Conservation (phyloP, 768 basidiomycete species). For the Boletus subparvulus region DNA sequence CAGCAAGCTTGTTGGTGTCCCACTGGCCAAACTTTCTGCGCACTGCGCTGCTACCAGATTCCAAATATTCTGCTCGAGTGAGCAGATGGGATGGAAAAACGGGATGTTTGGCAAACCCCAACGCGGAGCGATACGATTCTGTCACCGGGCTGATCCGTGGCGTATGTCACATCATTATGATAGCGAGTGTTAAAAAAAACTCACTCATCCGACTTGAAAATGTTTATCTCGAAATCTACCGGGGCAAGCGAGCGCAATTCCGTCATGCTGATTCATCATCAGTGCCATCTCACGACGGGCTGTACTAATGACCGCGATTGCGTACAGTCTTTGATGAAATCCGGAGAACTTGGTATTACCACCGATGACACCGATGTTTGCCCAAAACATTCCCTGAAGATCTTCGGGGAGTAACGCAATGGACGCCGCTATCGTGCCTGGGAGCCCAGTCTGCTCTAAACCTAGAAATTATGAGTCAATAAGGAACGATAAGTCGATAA, state of each 20-base stretch:
- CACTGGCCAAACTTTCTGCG: conserved; percentile 73
- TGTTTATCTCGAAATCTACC: conserved; percentile 69
- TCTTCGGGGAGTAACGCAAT: conserved; percentile 78
- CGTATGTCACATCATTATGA: conserved; percentile 14
- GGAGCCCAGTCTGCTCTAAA: conserved; percentile 76
- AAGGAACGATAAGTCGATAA: conserved; percentile 7
- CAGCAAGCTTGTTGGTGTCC: conserved; percentile 36
- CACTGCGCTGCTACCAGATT: conserved; percentile 74
- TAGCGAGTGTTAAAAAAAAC: conserved; percentile 32
- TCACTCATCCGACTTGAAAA: conserved; percentile 75
- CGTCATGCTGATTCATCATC: conserved; percentile 47
- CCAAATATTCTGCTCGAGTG: conserved; percentile 81
- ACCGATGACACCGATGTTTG: conserved; percentile 87
- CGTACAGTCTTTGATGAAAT: conserved; percentile 76
- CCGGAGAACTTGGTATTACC: conserved; percentile 77
- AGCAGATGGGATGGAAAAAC: conserved; percentile 55
- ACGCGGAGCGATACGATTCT: conserved; percentile 62
- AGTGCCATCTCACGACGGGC: conserved; percentile 15
- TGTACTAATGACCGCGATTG: conserved; percentile 14
- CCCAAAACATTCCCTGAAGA: conserved; percentile 92
- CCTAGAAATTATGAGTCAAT: conserved; percentile 42
- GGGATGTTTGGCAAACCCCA: conserved; percentile 53
- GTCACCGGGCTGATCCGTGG: conserved; percentile 53
- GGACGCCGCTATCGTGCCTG: conserved; percentile 70
- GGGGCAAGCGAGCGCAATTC: conserved; percentile 84